Evolutionary conservation across 2,329 filamentous ascomycete genomes (phyloP).

Genomic region (Nothophoma quercina): DNA sequence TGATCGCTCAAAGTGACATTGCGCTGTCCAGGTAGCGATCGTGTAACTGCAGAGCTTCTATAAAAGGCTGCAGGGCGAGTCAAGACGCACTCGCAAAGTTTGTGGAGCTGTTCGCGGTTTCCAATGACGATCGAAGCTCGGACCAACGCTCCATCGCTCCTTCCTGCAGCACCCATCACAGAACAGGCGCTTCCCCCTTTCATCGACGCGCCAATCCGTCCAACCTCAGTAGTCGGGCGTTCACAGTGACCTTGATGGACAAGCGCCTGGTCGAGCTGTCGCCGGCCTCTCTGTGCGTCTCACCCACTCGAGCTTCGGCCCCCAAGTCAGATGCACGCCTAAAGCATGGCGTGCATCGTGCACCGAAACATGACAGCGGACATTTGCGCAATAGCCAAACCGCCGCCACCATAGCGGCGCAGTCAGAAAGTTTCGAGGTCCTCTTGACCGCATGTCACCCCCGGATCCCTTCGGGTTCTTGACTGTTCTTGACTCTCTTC

Average conservation of each 20-base stretch:
- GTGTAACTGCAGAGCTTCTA: constrained; percentile 8
- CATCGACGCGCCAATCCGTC: constrained; percentile 10
- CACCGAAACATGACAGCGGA: constrained; percentile 23
- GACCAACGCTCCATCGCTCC: constrained; percentile 1
- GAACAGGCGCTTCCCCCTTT: constrained; percentile 8
- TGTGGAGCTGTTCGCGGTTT: constrained; percentile 18
- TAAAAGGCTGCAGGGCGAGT: constrained; percentile 7
- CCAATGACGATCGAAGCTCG: constrained; percentile 7
- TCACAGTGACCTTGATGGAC: background rate
- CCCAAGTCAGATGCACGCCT: constrained; percentile 13
- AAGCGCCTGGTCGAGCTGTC: background rate
- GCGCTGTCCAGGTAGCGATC: background rate
- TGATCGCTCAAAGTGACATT: constrained; percentile 3
- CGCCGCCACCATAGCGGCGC: constrained; percentile 15
- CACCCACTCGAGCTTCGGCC: constrained; percentile 5
- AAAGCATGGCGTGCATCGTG: constrained; percentile 9
- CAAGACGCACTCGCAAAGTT: constrained; percentile 2
- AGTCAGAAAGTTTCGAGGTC: constrained; percentile 13
- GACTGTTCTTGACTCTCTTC: background rate
- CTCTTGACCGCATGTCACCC: constrained; percentile 10
- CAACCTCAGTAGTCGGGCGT: constrained; percentile 5
- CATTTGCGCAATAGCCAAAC: constrained; percentile 17
- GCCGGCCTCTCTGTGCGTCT: constrained; percentile 3
- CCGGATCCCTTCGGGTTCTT: background rate
- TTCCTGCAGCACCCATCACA: constrained; percentile 11